phyloP scores from a whole-genome alignment of 257 asterid species.

The Linderniella brevidens region DNA sequence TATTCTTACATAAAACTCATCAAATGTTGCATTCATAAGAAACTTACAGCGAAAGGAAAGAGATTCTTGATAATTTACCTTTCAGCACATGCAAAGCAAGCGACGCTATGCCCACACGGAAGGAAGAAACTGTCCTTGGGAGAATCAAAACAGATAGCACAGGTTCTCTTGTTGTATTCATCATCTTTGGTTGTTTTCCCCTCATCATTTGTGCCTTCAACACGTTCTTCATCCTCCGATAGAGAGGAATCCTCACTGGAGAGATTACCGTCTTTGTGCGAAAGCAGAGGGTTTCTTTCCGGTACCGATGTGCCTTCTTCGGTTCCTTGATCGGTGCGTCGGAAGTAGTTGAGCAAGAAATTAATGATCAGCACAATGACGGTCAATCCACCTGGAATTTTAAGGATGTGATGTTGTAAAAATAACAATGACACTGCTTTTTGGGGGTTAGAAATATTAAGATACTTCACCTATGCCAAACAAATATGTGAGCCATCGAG shows the following conservation, averaged over 20 bases:
- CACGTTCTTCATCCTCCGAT: conserved; percentile 30
- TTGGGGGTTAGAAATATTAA: neutral
- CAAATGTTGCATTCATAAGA: no score
- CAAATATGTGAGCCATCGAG: conserved; percentile 55
- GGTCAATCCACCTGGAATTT: conserved; percentile 37
- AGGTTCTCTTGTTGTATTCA: conserved; percentile 24
- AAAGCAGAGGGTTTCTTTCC: conserved; percentile 44
- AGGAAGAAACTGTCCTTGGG: conserved; percentile 71
- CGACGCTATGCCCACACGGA: conserved; percentile 80
- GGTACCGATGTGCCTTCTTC: conserved; percentile 18
- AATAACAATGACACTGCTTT: conserved; percentile 2
- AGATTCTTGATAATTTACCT: conserved; percentile 20
- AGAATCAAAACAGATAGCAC: conserved; percentile 84
- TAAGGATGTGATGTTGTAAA: conserved; percentile 9
- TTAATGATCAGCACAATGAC: conserved; percentile 22
- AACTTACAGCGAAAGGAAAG: neutral
- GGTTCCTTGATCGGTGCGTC: conserved; percentile 15
- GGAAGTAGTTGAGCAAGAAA: conserved; percentile 18
- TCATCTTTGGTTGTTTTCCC: conserved; percentile 24
- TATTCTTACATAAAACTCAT: neutral
- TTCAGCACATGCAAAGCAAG: conserved; percentile 70
- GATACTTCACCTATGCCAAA: conserved; percentile 37
- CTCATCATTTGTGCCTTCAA: conserved; percentile 20
- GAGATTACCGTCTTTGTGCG: conserved; percentile 31
- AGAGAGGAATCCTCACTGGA: conserved; percentile 35